phyloP scores from a whole-genome alignment of 2,329 filamentous ascomycete species.

The Fusarium sp. region DNA sequence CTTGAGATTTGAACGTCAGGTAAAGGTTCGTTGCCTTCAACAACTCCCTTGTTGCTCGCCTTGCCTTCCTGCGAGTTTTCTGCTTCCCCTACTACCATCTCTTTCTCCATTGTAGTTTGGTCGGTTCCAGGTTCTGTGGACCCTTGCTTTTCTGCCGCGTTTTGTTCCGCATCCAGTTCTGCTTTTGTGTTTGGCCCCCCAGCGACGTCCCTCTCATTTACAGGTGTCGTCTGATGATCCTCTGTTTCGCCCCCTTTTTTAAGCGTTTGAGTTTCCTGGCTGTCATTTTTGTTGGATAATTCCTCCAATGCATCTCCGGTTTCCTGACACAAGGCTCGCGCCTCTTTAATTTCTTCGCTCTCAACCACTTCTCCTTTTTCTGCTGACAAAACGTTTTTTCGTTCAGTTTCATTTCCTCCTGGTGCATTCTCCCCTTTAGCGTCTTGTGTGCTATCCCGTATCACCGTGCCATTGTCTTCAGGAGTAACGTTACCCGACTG shows the following conservation, averaged over 20 bases:
- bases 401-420: background rate
- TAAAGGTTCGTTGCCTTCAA: slow-evolving; percentile 8
- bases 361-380: slow-evolving; percentile 4
- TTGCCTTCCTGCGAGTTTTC: background rate
- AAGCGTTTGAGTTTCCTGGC: slow-evolving; percentile 3
- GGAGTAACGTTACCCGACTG: slow-evolving; percentile 9
- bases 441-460: slow-evolving; percentile 1
- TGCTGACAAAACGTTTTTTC: background rate
- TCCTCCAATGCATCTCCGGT: slow-evolving; percentile 8
- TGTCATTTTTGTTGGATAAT: slow-evolving; percentile 11
- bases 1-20: slow-evolving; percentile 21
- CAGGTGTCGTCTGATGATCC: slow-evolving; percentile 1
- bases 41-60: background rate
- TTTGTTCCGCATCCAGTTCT: slow-evolving; percentile 23
- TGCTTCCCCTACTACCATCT: background rate
- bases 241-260: slow-evolving; percentile 14
- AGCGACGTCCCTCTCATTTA: background rate
- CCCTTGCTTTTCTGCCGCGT: slow-evolving; percentile 38
- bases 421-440: background rate
- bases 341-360: slow-evolving; percentile 22
- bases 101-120: slow-evolving; percentile 27
- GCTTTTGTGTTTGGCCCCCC: slow-evolving; percentile 17
- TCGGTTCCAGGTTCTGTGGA: slow-evolving; percentile 44
- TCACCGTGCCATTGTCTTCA: slow-evolving; percentile 14
- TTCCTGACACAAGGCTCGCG: slow-evolving; percentile 14